Conservation (phyloP, 306 rosid species). For the Cicer pinnatifidum region DNA sequence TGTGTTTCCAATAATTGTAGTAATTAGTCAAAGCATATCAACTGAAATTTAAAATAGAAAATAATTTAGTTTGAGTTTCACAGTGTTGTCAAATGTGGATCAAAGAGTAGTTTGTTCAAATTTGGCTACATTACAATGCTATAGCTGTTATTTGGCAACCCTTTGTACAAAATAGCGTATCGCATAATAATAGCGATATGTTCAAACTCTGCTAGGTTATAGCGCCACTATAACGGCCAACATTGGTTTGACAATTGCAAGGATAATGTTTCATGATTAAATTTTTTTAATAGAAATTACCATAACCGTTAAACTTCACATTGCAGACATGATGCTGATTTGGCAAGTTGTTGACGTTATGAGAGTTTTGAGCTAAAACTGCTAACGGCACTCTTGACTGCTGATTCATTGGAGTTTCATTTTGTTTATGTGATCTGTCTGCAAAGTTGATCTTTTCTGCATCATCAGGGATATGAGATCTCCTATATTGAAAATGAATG, state of each 20-base stretch:
- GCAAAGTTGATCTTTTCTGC: constrained; percentile 57
- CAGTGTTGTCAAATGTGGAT: no score
- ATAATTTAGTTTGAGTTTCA: no score
- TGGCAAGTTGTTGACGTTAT: constrained; percentile 55
- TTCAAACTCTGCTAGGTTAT: no score
- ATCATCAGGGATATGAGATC: constrained; percentile 65
- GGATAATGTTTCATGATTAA: constrained; percentile 31
- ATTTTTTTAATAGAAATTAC: constrained; percentile 50
- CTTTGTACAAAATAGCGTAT: no score
- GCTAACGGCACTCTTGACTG: constrained; percentile 78
- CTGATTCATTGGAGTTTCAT: constrained; percentile 57
- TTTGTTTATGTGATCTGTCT: constrained; percentile 67
- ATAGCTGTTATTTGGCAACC: no score
- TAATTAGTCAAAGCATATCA: background rate
- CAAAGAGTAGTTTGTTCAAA: no score
- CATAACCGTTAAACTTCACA: constrained; percentile 53
- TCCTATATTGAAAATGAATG: constrained; percentile 55
- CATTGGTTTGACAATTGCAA: constrained; percentile 33
- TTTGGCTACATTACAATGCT: no score
- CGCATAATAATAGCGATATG: no score
- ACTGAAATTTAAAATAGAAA: constrained; percentile 18
- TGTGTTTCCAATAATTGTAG: background rate
- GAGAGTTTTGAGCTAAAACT: constrained; percentile 76
- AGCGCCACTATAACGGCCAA: no score
- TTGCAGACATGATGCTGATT: constrained; percentile 55